Conservation (phyloP, 345 rosid genomes). For the Pistacia vera region DNA sequence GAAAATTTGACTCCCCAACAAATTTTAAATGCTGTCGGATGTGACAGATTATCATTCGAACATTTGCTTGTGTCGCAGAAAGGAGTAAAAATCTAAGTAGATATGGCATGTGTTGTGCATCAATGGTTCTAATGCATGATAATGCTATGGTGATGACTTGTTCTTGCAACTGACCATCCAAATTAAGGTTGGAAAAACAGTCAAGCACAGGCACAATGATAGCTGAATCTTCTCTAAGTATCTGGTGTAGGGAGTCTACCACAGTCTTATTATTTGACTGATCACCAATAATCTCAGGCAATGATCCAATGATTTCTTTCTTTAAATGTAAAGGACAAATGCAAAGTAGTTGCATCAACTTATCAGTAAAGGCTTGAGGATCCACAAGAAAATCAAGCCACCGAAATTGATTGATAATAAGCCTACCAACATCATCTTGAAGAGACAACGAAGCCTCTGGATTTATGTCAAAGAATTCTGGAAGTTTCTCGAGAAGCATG, state of each 20-base stretch:
- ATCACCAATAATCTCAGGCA: constrained; percentile 84
- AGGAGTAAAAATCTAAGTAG: constrained; percentile 76
- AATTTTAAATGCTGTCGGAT: constrained; percentile 73
- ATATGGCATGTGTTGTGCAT: constrained; percentile 73
- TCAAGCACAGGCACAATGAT: constrained; percentile 74
- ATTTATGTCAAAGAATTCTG: constrained; percentile 56
- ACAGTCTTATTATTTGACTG: constrained; percentile 44
- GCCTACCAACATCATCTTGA: constrained; percentile 71
- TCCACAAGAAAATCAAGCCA: constrained; percentile 79
- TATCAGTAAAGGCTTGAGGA: constrained; percentile 55
- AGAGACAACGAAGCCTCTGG: constrained; percentile 40
- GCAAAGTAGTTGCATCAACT: constrained; percentile 68
- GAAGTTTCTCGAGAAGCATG: constrained; percentile 78
- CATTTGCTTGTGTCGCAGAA: constrained; percentile 69
- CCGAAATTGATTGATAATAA: constrained; percentile 69
- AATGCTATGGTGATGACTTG: constrained; percentile 79
- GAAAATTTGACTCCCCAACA: constrained; percentile 49
- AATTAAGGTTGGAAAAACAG: constrained; percentile 68
- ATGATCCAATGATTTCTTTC: constrained; percentile 83
- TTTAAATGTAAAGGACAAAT: constrained; percentile 67
- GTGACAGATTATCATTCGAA: constrained; percentile 67
- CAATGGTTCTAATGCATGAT: constrained; percentile 72
- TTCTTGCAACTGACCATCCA: constrained; percentile 70
- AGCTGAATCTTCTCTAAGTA: constrained; percentile 79
- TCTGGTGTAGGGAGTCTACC: constrained; percentile 66